Evolutionary conservation across 2,329 filamentous ascomycete genomes (phyloP), one percentile per base, ranked within the genome.

Genomic region (Fusarium veterinarium): DNA sequence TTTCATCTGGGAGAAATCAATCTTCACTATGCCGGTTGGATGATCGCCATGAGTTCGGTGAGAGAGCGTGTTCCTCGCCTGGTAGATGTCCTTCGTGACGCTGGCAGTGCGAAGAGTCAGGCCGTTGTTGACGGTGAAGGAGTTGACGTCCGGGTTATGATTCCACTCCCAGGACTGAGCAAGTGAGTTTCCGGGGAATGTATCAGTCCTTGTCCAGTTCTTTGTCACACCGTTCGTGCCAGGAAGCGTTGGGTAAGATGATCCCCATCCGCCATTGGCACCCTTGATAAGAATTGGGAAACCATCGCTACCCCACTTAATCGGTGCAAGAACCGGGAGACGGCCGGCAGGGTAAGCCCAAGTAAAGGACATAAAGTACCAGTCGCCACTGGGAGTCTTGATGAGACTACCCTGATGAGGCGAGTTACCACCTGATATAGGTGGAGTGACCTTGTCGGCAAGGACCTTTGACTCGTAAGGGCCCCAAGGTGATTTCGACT

Each of bases 301-400:
- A 2, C 87, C 88, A 53, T 90, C 86, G 1, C 75, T 71, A 6
- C 81, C 83, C 85, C 86, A 91, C 0, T 77, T 84, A 3, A 91
- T 76, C 0, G 88, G 88, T 1, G 89, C 88, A 6, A 89, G 79
- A 4, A 90, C 86, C 0, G 89, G 89, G 16, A 90, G 84, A 28
- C 88, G 84, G 0, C 89, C 89, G 8, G 83, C 85, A 0, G 89
- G 89, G 66, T 89, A 91, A 0, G 84, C 82, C 76, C 87, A 86
- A 8, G 85, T 80, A 76, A 91, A 91, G 0, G 86, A 84, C 78
- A 90, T 86, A 70, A 87, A 91, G 75, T 88, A 90, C 88, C 89
- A 91, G 17, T 86, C 80, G 0, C 86, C 87, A 17, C 83, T 76
- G 1, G 83, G 82, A 0, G 86, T 88, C 58, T 87, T 80, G 8